phyloP scores from a whole-genome alignment of 306 rosid genomes.

The Benincasa hispida region DNA sequence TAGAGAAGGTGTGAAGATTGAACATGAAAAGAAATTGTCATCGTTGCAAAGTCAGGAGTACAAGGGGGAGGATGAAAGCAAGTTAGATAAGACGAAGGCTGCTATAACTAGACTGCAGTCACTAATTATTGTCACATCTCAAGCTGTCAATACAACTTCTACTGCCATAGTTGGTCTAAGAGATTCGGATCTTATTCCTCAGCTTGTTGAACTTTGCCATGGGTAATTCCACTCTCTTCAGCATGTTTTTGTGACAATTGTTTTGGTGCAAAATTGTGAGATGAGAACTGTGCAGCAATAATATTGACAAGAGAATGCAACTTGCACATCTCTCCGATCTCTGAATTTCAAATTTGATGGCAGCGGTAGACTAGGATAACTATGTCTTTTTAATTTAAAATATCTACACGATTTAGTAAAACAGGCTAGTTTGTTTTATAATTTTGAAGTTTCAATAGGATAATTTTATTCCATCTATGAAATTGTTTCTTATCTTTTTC shows the following conservation, averaged over 20 bases:
- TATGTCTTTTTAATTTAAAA: neutral
- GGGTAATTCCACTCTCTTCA: slow-evolving; percentile 43
- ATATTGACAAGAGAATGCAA: neutral
- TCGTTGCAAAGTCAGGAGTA: slow-evolving; percentile 76
- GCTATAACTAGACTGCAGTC: slow-evolving; percentile 79
- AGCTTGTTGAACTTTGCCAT: slow-evolving; percentile 83
- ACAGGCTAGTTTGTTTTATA: neutral
- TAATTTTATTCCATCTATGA: too few species aligned
- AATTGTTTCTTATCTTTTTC: too few species aligned
- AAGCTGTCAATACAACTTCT: slow-evolving; percentile 92
- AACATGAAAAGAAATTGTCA: slow-evolving; percentile 73
- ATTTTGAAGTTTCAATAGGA: neutral
- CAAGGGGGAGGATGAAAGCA: slow-evolving; percentile 83
- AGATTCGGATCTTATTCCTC: slow-evolving; percentile 91
- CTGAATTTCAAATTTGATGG: neutral
- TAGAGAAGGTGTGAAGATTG: slow-evolving; percentile 91
- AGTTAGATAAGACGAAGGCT: slow-evolving; percentile 83
- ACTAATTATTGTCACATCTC: slow-evolving; percentile 77
- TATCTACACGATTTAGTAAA: neutral
- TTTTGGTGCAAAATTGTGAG: neutral
- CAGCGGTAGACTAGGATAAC: neutral
- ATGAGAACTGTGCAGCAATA: neutral
- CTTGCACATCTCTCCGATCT: neutral
- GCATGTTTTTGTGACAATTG: slow-evolving; percentile 1
- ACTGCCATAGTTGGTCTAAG: slow-evolving; percentile 64